Conservation (phyloP, 495 filamentous ascomycete species). For the Cenococcum geophilum region DNA sequence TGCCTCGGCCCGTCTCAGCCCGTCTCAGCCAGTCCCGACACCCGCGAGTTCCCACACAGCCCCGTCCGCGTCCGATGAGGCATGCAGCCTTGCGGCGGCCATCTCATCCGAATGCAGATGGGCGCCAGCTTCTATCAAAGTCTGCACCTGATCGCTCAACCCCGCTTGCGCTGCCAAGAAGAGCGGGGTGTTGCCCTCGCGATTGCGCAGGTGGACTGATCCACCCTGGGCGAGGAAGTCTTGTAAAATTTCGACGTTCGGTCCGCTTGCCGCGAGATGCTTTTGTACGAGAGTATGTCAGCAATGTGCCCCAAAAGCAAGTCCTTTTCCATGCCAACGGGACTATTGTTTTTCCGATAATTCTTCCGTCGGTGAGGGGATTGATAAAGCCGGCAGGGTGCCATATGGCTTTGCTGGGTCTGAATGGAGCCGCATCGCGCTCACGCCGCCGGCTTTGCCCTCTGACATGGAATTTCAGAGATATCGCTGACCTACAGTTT, state of each 20-base stretch:
- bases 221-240: constrained; percentile 71
- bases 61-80: constrained; percentile 19
- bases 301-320: constrained; percentile 6
- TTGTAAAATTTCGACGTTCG: constrained; percentile 56
- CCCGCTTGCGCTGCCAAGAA: constrained; percentile 66
- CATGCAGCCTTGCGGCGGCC: constrained; percentile 29
- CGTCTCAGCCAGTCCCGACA: constrained; percentile 6
- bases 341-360: constrained; percentile 9
- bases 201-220: constrained; percentile 80
- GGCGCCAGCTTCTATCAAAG: constrained; percentile 65
- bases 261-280: constrained; percentile 60
- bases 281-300: constrained; percentile 32
- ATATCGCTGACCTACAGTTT: constrained; percentile 27
- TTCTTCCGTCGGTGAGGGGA: constrained; percentile 1
- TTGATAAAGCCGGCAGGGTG: constrained; percentile 28
- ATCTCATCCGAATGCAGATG: constrained; percentile 62
- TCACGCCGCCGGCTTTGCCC: constrained; percentile 23
- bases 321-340: constrained; percentile 19
- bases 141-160: constrained; percentile 52
- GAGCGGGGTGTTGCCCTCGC: constrained; percentile 72
- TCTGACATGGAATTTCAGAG: constrained; percentile 18
- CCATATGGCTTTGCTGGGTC: constrained; percentile 15
- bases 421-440: constrained; percentile 18
- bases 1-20: constrained; percentile 26
- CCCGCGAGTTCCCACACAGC: constrained; percentile 20